phyloP scores from a whole-genome alignment of 2,329 filamentous ascomycete species.

The Penicillium sp. region DNA sequence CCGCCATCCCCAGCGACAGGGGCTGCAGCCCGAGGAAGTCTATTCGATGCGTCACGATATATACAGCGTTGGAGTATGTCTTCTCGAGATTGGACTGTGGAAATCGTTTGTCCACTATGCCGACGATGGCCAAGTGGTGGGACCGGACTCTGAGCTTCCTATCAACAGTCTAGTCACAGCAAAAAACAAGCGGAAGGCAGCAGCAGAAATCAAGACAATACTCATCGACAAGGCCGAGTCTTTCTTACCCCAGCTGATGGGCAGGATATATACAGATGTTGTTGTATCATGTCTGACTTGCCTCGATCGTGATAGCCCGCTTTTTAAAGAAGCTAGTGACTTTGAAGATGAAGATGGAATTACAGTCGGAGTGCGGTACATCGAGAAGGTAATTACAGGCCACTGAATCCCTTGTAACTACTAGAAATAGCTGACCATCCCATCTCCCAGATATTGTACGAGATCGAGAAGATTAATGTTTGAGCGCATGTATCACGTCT shows the following conservation, averaged over 20 bases:
- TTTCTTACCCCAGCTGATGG: conserved; percentile 1
- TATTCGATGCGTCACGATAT: conserved; percentile 15
- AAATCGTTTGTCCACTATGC: conserved; percentile 7
- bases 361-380: conserved; percentile 10
- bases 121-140: background rate
- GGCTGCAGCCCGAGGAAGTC: conserved; percentile 1
- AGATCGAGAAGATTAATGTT: conserved; percentile 1
- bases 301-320: background rate
- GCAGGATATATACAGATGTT: conserved; percentile 6
- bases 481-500: background rate
- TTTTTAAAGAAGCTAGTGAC: conserved; percentile 5
- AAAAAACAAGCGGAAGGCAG: background rate
- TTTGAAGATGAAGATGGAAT: conserved; percentile 13
- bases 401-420: background rate
- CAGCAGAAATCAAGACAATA: background rate
- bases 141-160: background rate
- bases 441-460: background rate
- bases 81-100: conserved; percentile 14
- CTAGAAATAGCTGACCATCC: background rate
- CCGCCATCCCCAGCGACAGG: conserved; percentile 4
- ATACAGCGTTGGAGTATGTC: conserved; percentile 10
- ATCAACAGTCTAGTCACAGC: background rate
- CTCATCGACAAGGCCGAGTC: background rate
- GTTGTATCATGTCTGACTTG: conserved; percentile 8
- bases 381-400: conserved; percentile 15